A percentile compares a stretch with the other conserved stretches of the same genome.
Conservation (phyloP, 2,329 filamentous ascomycete species). For the Davidsoniella neocaledoniae region DNA sequence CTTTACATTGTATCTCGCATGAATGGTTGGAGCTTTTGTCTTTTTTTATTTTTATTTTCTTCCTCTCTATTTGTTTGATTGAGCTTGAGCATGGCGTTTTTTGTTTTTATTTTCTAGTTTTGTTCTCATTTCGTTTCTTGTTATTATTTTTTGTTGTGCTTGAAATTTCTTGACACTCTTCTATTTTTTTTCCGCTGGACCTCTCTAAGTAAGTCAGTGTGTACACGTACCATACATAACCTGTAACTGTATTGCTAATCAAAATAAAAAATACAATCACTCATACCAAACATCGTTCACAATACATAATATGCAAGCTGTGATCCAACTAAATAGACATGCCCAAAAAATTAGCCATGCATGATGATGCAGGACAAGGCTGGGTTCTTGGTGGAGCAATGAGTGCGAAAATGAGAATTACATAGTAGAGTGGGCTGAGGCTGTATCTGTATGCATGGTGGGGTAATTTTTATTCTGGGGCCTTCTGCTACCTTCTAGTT, state of each 20-base stretch:
- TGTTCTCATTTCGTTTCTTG: neutral
- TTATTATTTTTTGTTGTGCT: neutral
- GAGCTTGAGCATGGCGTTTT: slow-evolving; percentile 8
- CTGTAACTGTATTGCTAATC: too few relatives aligned
- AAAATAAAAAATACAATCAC: too few relatives aligned
- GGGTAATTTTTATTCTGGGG: slow-evolving; percentile 11
- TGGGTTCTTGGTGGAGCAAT: neutral
- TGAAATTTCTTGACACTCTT: neutral
- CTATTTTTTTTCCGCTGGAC: neutral
- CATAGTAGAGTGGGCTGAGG: neutral
- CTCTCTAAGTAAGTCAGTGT: neutral
- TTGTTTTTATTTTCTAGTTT: neutral
- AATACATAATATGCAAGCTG: too few relatives aligned
- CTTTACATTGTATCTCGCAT: too few relatives aligned
- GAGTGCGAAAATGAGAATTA: neutral
- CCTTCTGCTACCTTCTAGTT: slow-evolving; percentile 1
- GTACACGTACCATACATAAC: neutral
- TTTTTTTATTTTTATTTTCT: too few relatives aligned
- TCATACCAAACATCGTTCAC: too few relatives aligned
- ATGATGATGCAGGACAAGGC: slow-evolving; percentile 4
- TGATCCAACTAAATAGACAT: too few relatives aligned
- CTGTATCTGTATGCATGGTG: neutral
- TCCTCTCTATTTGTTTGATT: neutral
- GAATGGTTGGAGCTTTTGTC: too few relatives aligned
- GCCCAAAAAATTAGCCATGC: too few relatives aligned